Evolutionary conservation across 345 rosid species (phyloP), one percentile per base, ranked within the genome.

Genomic region (Camelina sativa): DNA sequence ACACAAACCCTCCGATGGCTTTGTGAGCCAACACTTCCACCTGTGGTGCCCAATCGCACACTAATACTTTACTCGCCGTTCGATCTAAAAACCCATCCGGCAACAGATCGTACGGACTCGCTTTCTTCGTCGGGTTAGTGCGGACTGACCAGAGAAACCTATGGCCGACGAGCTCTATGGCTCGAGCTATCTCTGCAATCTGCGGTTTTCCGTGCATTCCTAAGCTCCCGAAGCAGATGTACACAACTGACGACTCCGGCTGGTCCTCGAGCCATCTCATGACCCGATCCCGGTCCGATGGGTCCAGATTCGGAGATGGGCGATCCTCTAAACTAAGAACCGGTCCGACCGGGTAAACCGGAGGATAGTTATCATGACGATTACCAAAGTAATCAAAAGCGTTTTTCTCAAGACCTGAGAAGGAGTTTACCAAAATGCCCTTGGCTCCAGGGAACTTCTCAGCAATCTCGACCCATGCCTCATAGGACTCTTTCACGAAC

Each of bases 191-290:
- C 75, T 86, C 86, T 30, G 76, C 75, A 11, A 82, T 75, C 72
- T 88, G 90, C 2, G 57, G 19, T 4, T 6, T 67, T 3, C 30
- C 74, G 57, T 57, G 79, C 19, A 69, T 79, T 34, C 87, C 88
- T 0, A 71, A 17, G 76, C 86, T 84, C 20, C 88, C 89, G 54
- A 84, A 86, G 62, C 88, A 86, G 28, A 88, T 66, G 72, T 78
- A 86, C 30, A 84, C 77, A 32, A 85, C 78, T 0, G 85, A 84
- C n/a, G 80, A 60, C 30, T 74, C 64, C 4, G 89, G 82, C 68
- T 85, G 84, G 22, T 75, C 75, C 16, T 82, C 84, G 0, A 88
- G 86, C 91, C 93, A 86, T 55, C 9, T 67, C 64, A 81, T 35
- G 73, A 84, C 67, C 62, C 58, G 44, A 2, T 60, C 41, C 22